Evolutionary conservation across 441 rosid genomes (phyloP), one percentile per base, ranked within the genome.

Genomic region (Eruca vesicaria): DNA sequence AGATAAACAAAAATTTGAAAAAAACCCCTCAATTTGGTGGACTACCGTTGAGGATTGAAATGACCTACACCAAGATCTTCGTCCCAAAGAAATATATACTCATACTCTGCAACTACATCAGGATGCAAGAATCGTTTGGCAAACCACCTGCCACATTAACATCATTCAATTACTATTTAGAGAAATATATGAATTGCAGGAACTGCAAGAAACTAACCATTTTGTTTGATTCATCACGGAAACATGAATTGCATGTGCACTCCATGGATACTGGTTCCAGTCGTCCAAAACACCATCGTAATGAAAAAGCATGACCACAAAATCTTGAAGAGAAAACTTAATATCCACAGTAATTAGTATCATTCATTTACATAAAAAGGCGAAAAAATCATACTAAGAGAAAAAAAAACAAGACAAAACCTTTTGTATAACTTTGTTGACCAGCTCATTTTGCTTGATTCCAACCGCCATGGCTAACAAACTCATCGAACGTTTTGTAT

Each of bases 111-210:
- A 29, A 85, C 86, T 36, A 89, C 82, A 69, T 87, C 87, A 0
- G 93, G 93, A 79, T 89, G 91, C 87, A 89, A 84, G 81, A 87
- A 89, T 20, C 93, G 82, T 50, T 89, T 87, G 1, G 93, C 91
- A 62, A 89, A 89, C 93, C 93, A 89, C 93, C 93, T 89, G 66
- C 16, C 31, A 73, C 28, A 68, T 31, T 7, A 12, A 66, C 16
- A 56, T 71, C 38, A 68, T 50, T 14, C 8, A 23, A 56, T n/a
- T 50, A 3, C 14, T 56, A 48, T 43, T 28, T 1, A 20, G 9
- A 33, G n/a, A 32, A 52, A 20, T 45, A 58, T 9, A 16, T 35
- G 18, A 63, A 52, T 8, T 8, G 5, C 32, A 67, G 36, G 73
- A 35, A 8, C 6, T 57, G n/a, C 63, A 48, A 71, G 33, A 56